Evolutionary conservation across 192 early-diverging fungal genomes (phyloP), one percentile per base, ranked within the genome.

Genomic region (Mortierella antarctica): DNA sequence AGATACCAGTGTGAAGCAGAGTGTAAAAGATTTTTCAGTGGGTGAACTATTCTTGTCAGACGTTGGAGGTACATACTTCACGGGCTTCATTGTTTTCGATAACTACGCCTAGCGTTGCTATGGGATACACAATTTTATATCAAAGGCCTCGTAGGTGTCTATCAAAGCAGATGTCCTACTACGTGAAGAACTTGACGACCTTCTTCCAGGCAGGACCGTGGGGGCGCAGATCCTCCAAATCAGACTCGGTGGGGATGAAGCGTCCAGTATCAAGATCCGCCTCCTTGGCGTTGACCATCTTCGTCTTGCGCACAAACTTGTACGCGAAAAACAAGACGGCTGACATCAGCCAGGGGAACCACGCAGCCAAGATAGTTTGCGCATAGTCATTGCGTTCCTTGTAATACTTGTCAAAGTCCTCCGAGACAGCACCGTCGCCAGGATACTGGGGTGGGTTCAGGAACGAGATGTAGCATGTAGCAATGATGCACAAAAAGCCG

Each of bases 401-500:
- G 7, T 20, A 2, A 42, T 50, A 71, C 0, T 0, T 4, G 5
- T 42, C 42, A 31, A 31, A 31, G 21, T 55, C 12, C 9, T 45
- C 50, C 31, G 0, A 31, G 13, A 4, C 17, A 21, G 58, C 17
- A 21, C 59, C 41, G 44, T 15, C 58, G 6, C 58, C 71, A 12
- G 45, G 57, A 79, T 81, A 67, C 57, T 83, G 86, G 67, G 76
- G 65, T n/a, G 74, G 67, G 83, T 86, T 86, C 10, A 66, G 74
- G 59, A 71, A 13, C 15, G 88, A 73, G 68, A 83, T 87, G 39
- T 86, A 75, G 10, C 85, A 62, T 7, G 69, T 71, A 13, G 69
- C 81, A 48, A 91, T n/a, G 42, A 91, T 91, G 72, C 91, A 82
- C 54, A 89, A 74, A 44, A 93, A 50, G 49, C 88, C 87, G 68